Base-by-base conservation (phyloP, 1,139 yeast species). In the Saccharomyces hybrid region DNA sequence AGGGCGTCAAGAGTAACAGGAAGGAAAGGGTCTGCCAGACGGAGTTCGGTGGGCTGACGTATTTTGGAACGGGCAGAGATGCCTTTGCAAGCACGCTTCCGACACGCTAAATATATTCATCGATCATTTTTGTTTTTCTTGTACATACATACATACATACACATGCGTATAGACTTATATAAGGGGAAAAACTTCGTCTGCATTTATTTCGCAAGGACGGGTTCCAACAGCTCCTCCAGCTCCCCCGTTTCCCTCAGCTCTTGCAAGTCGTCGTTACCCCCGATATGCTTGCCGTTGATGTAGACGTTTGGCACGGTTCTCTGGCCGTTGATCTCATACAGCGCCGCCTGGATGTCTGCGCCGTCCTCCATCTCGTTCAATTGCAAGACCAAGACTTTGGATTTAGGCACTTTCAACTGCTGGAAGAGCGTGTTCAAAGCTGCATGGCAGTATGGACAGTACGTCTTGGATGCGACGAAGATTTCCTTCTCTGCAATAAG, bases 291-390 rank as follows among this genome's bases (percentile, higher is more conserved):
- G 56, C 96, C 96, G 52, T 79, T 83, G 68, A 93, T 89, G 74
- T 86, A 90, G 62, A 93, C 80, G 72, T 86, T 89, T 59, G 99
- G 99, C 57, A 93, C 98, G 47, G 97, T 89, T 62, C 82, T 78
- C 76, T 91, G 97, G 58, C 96, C 96, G 47, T 96, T 86, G 59
- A 88, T 70, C 67, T 85, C 83, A 50, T 68, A 70, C 59, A 93
- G 78, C 55, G 93, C 95, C 50, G 79, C 84, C 75, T 91, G 97
- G 62, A 91, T 81, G 23, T 77, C 84, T 14, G 69, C 67, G 32
- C 90, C 90, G 48, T 84, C 83, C 23, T 67, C 66, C 55, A 74
- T 65, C 51, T 70, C 68, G 71, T 88, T 88, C 68, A 88, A 78
- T 70, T 88, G 91, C 59, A 86, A 60, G 48, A 86, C 76, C 61